These are phyloP conservation scores for Fragaria vesca DNA, from an alignment of 306 rosid genomes.

Conservation along the genomic window DNA sequence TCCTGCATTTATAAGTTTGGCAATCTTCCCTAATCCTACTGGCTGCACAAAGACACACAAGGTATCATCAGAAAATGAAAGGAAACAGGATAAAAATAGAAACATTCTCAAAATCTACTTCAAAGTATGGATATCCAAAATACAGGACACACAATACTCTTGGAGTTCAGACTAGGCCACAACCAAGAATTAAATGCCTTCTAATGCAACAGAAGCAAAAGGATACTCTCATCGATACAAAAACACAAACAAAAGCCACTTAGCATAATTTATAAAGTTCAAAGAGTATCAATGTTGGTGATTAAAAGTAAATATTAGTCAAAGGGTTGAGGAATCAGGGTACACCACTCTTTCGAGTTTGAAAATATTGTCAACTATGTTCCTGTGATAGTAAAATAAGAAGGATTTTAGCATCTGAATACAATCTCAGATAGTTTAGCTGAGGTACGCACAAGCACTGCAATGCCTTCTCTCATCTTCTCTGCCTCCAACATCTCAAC, in stretches of 20 bases:
- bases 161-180: neutral
- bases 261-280: neutral
- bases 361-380: neutral
- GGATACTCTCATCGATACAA: too few relatives aligned
- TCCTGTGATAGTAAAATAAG: neutral
- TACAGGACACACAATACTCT: neutral
- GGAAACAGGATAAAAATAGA: neutral
- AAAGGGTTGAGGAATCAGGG: neutral
- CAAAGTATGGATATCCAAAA: neutral
- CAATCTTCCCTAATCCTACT: constrained; percentile 86
- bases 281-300: neutral
- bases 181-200: neutral
- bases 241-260: neutral
- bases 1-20: constrained; percentile 79
- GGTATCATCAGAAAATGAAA: constrained; percentile 19
- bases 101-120: neutral
- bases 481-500: neutral
- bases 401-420: neutral
- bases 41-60: constrained; percentile 48
- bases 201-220: neutral
- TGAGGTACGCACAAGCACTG: neutral
- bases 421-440: neutral
- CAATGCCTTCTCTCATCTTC: neutral
- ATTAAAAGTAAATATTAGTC: neutral
- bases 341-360: neutral